Evolutionary conservation across 1,284 basidiomycete genomes (phyloP).

Genomic region (Cutaneotrichosporon cavernicola): DNA sequence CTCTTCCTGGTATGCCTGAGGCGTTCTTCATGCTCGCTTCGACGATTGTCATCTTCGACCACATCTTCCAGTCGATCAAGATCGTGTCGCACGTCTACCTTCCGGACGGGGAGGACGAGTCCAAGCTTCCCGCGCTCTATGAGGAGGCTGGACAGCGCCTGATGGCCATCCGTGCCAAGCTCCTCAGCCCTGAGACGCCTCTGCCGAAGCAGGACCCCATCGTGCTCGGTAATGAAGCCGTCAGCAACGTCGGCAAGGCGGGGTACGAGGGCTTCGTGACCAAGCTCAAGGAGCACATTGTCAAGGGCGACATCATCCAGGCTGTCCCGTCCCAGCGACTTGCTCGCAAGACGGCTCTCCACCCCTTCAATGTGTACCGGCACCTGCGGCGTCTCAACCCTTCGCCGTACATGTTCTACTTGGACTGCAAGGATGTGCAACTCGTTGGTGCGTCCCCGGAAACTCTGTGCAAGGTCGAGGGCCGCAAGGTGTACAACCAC

Average conservation of each 20-base stretch:
- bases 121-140: slow-evolving; percentile 74
- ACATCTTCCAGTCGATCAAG: slow-evolving; percentile 91
- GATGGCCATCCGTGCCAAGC: slow-evolving; percentile 66
- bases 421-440: slow-evolving; percentile 89
- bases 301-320: slow-evolving; percentile 97
- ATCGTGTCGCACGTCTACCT: slow-evolving; percentile 93
- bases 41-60: slow-evolving; percentile 93
- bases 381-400: slow-evolving; percentile 93
- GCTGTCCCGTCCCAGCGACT: slow-evolving; percentile 95
- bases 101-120: slow-evolving; percentile 56
- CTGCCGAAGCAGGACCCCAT: slow-evolving; percentile 59
- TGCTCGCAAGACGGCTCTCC: slow-evolving; percentile 76
- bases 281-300: slow-evolving; percentile 86
- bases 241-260: slow-evolving; percentile 88
- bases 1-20: slow-evolving; percentile 83
- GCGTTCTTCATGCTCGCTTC: slow-evolving; percentile 96
- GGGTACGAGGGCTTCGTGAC: slow-evolving; percentile 95
- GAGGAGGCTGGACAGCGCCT: slow-evolving; percentile 77
- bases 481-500: slow-evolving; percentile 91
- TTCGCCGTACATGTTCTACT: slow-evolving; percentile 98
- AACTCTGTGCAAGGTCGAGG: slow-evolving; percentile 93
- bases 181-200: slow-evolving; percentile 62
- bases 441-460: slow-evolving; percentile 97
- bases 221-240: slow-evolving; percentile 62
- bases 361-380: slow-evolving; percentile 96